Conservation (phyloP, 805 yeast genomes). For the Starmerella floris region DNA sequence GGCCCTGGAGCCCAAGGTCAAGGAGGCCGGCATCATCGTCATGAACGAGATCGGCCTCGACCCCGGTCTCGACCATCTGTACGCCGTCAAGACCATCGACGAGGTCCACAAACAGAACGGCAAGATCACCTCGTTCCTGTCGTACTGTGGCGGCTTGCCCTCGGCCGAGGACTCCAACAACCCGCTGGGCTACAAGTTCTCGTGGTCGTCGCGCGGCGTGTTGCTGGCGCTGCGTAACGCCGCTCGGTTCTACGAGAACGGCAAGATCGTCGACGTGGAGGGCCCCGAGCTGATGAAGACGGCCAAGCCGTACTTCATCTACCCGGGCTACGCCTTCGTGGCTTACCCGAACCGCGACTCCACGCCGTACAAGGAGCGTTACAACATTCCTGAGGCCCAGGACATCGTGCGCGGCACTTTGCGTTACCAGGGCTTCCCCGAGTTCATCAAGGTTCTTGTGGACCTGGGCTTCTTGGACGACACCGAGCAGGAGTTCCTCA, state of each 20-base stretch:
- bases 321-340: conserved; percentile 90
- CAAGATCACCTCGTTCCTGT: conserved; percentile 81
- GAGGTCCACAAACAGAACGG: conserved; percentile 89
- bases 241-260: conserved; percentile 81
- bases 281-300: conserved; percentile 90
- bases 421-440: conserved; percentile 98
- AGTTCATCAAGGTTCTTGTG: conserved; percentile 86
- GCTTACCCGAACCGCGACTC: conserved; percentile 98
- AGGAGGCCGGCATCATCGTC: conserved; percentile 90
- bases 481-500: conserved; percentile 46
- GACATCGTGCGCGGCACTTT: conserved; percentile 94
- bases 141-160: conserved; percentile 98
- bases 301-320: conserved; percentile 88
- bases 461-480: conserved; percentile 88
- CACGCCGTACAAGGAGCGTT: conserved; percentile 80
- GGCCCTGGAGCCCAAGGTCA: conserved; percentile 70
- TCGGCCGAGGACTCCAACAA: conserved; percentile 96
- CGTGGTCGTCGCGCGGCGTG: conserved; percentile 99
- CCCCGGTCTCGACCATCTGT: conserved; percentile 97
- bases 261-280: conserved; percentile 61
- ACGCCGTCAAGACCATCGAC: conserved; percentile 94
- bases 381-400: conserved; percentile 92
- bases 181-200: conserved; percentile 96
- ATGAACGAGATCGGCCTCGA: conserved; percentile 98
- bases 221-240: conserved; percentile 86